These are phyloP conservation scores for Albifimbria verrucaria DNA, from an alignment of 2,329 filamentous ascomycete species.

Conservation along the genomic window DNA sequence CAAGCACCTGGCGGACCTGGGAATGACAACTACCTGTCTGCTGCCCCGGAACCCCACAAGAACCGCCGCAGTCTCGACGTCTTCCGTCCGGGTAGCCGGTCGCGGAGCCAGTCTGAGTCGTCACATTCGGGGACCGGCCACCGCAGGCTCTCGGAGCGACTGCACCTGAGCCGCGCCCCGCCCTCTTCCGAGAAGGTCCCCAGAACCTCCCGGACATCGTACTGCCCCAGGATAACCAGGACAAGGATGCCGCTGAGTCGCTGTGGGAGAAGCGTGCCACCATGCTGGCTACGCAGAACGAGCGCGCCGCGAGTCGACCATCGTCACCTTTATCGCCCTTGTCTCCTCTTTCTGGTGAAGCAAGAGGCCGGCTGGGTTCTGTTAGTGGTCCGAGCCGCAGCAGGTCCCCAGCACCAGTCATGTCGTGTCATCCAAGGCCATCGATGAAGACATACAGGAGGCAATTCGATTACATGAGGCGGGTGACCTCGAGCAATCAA, in stretches of 20 bases:
- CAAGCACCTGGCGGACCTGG: constrained; percentile 54
- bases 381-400: constrained; percentile 7
- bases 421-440: constrained; percentile 46
- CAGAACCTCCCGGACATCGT: constrained; percentile 74
- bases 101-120: constrained; percentile 45
- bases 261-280: constrained; percentile 94
- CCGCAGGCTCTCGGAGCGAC: constrained; percentile 62
- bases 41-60: constrained; percentile 24
- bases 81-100: constrained; percentile 39
- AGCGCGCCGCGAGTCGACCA: constrained; percentile 42
- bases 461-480: constrained; percentile 92
- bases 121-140: constrained; percentile 27
- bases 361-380: neutral
- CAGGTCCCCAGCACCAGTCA: constrained; percentile 13
- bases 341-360: constrained; percentile 6
- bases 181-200: constrained; percentile 69
- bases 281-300: constrained; percentile 69
- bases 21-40: constrained; percentile 27
- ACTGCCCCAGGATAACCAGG: constrained; percentile 38
- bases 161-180: constrained; percentile 60
- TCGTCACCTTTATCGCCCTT: constrained; percentile 26
- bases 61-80: constrained; percentile 43
- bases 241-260: constrained; percentile 54
- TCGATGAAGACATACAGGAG: constrained; percentile 78
- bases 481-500: constrained; percentile 75